These are phyloP conservation scores for Suillus americanus DNA, from an alignment of 768 basidiomycete species.

Conservation along the genomic window DNA sequence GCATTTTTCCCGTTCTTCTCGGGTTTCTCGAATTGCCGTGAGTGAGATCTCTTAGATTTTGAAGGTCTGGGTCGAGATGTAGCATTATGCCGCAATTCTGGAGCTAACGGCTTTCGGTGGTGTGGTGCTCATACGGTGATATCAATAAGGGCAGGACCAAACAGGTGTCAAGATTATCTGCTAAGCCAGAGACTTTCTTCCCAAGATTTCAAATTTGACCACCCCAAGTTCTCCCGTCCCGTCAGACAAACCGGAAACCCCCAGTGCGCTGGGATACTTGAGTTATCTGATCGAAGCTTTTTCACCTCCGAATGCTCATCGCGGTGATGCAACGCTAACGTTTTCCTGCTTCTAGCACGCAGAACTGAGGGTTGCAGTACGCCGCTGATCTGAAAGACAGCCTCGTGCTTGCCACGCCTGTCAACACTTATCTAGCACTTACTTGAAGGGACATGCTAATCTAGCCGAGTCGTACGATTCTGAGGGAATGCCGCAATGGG, in stretches of 20 bases:
- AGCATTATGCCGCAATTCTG: background rate
- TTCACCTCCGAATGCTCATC: background rate
- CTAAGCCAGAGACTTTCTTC: background rate
- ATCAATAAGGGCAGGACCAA: background rate
- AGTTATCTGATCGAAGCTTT: background rate
- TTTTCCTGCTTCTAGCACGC: background rate
- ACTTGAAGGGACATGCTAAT: background rate
- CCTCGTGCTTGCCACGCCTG: background rate
- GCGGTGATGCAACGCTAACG: background rate
- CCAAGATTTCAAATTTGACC: background rate
- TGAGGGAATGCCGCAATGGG: background rate
- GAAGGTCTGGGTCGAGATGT: background rate
- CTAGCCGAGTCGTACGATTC: background rate
- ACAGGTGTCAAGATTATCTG: background rate
- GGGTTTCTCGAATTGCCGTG: background rate
- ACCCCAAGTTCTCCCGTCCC: background rate
- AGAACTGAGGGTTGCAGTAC: too few relatives aligned
- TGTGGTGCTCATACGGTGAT: too few relatives aligned
- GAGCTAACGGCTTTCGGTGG: background rate
- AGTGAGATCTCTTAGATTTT: background rate
- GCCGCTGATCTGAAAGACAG: background rate
- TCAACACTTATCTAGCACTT: background rate
- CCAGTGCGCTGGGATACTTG: background rate
- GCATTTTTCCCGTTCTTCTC: background rate
- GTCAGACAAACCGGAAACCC: background rate